A percentile compares a stretch with the other conserved stretches of the same genome.
Conservation (phyloP, 2,329 filamentous ascomycete genomes). For the Malbranchea cinnamomea region DNA sequence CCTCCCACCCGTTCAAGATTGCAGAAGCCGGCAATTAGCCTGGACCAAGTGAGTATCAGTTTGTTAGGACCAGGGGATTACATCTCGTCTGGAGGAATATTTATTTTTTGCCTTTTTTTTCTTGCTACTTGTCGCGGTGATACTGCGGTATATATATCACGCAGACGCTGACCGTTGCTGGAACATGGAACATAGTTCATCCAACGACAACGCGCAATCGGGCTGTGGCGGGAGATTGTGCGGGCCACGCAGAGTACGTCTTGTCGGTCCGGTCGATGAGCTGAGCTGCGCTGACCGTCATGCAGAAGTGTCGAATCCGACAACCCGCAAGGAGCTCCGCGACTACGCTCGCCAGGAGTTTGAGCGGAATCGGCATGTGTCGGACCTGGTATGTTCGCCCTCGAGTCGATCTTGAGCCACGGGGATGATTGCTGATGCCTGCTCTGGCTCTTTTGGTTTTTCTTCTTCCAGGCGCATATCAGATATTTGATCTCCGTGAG, state of each 20-base stretch:
- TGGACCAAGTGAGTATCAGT: conserved; percentile 23
- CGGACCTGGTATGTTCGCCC: conserved; percentile 22
- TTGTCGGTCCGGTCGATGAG: not conserved
- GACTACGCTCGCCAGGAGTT: conserved; percentile 32
- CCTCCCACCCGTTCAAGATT: conserved; percentile 18
- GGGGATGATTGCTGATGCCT: not conserved
- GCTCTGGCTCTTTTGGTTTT: not conserved
- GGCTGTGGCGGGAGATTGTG: conserved; percentile 29
- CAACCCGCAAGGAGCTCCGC: conserved; percentile 26
- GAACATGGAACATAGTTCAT: conserved; percentile 22
- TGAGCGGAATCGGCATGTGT: conserved; percentile 27
- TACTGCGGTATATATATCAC: too few relatives aligned
- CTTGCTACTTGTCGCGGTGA: too few relatives aligned
- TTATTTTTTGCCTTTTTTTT: too few relatives aligned
- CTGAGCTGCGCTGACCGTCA: not conserved
- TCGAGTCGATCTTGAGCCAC: not conserved
- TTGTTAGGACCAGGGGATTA: too few relatives aligned
- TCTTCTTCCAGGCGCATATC: conserved; percentile 21
- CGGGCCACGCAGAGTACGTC: conserved; percentile 25
- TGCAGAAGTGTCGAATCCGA: conserved; percentile 25
- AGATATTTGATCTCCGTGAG: conserved; percentile 29
- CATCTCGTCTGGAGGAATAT: too few relatives aligned
- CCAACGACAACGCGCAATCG: conserved; percentile 27
- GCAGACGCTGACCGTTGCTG: not conserved
- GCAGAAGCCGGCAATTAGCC: conserved; percentile 21